Evolutionary conservation across 805 yeast genomes (phyloP).

Genomic region (Starmerella etchellsii): DNA sequence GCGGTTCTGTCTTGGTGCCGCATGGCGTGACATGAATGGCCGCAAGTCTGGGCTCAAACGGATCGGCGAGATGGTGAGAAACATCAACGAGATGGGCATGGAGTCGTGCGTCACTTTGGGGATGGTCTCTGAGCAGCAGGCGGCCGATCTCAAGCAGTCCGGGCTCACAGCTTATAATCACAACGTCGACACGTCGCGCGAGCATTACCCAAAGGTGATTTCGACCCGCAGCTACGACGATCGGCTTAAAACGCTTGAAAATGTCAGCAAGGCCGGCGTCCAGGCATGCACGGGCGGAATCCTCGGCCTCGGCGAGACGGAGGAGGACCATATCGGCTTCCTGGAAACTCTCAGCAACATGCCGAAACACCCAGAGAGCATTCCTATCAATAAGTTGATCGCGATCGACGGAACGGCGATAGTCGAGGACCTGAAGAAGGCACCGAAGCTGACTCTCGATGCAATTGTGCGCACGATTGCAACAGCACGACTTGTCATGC

Average conservation of each 20-base stretch:
- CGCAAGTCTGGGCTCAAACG: slow-evolving; percentile 52
- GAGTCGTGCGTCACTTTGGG: slow-evolving; percentile 75
- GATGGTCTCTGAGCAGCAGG: slow-evolving; percentile 59
- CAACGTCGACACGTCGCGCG: slow-evolving; percentile 67
- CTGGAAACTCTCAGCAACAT: slow-evolving; percentile 53
- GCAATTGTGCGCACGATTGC: slow-evolving; percentile 56
- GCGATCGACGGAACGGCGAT: slow-evolving; percentile 70
- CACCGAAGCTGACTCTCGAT: slow-evolving; percentile 38
- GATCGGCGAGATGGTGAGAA: slow-evolving; percentile 51
- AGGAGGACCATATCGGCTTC: slow-evolving; percentile 57
- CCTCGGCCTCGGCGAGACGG: slow-evolving; percentile 63
- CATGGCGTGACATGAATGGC: slow-evolving; percentile 78
- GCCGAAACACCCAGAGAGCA: slow-evolving; percentile 64
- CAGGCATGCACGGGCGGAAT: slow-evolving; percentile 72
- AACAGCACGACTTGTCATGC: slow-evolving; percentile 66
- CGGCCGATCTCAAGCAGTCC: slow-evolving; percentile 43
- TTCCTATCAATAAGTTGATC: slow-evolving; percentile 70
- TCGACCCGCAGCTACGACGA: slow-evolving; percentile 62
- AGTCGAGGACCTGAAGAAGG: slow-evolving; percentile 34
- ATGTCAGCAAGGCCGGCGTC: slow-evolving; percentile 51
- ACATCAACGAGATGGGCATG: slow-evolving; percentile 52
- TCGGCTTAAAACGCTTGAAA: slow-evolving; percentile 50
- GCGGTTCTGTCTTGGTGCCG: slow-evolving; percentile 75
- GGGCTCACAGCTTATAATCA: slow-evolving; percentile 76
- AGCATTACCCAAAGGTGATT: slow-evolving; percentile 60